These are phyloP conservation scores for Trichoderma lentiforme DNA, from an alignment of 2,329 filamentous ascomycete species.

Conservation along the genomic window DNA sequence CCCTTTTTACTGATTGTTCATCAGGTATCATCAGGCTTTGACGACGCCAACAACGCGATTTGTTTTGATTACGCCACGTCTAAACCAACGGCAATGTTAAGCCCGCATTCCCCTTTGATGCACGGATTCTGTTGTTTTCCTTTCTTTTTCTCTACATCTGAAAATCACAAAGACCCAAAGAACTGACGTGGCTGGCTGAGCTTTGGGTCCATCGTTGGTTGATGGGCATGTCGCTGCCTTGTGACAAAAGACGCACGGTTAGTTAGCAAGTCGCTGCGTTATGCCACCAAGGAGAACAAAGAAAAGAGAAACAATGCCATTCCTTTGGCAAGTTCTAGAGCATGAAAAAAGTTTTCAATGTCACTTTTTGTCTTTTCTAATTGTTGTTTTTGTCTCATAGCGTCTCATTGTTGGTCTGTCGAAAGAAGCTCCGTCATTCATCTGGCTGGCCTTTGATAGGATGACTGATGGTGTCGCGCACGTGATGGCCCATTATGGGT, in stretches of 20 bases:
- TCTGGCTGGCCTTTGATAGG: neutral
- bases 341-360: neutral
- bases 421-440: neutral
- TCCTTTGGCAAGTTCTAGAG: neutral
- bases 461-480: neutral
- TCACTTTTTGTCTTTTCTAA: neutral
- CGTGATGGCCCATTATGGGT: slow-evolving; percentile 16
- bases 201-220: neutral
- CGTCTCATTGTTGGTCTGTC: neutral
- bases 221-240: neutral
- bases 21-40: neutral
- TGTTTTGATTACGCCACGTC: neutral
- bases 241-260: slow-evolving; percentile 5
- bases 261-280: neutral
- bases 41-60: neutral
- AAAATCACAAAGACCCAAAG: neutral
- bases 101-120: neutral
- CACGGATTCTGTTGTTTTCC: neutral
- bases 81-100: neutral
- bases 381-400: neutral
- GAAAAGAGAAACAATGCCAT: neutral
- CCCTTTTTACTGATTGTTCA: neutral
- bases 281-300: slow-evolving; percentile 8
- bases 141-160: neutral
- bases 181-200: neutral